Evolutionary conservation across 2,329 filamentous ascomycete genomes (phyloP).

Genomic region (Penicillium sp.): DNA sequence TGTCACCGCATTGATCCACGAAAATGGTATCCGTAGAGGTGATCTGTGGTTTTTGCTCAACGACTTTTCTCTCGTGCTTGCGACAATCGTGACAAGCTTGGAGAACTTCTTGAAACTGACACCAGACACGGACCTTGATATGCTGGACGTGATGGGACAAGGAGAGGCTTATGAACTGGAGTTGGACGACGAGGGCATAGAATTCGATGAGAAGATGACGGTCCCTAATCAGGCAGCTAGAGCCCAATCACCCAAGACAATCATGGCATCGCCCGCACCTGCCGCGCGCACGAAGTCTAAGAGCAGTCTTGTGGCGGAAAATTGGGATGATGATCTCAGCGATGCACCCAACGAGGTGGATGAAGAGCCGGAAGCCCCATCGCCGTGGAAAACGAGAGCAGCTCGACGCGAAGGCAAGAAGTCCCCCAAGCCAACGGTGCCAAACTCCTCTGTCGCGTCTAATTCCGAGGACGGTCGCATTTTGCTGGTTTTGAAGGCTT

Average conservation of each 20-base stretch:
- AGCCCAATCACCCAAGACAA: too few species aligned
- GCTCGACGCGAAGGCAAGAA: too few species aligned
- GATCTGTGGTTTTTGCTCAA: conserved; percentile 71
- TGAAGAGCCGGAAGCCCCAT: neutral
- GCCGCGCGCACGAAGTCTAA: neutral
- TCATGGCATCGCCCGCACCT: too few species aligned
- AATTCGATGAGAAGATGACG: too few species aligned
- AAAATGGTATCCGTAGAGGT: conserved; percentile 60
- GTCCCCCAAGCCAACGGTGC: too few species aligned
- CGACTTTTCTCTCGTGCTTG: conserved; percentile 52
- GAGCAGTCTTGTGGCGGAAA: conserved; percentile 11
- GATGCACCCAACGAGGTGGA: conserved; percentile 3
- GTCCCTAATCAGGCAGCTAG: too few species aligned
- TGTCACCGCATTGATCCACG: conserved; percentile 52
- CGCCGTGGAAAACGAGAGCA: too few species aligned
- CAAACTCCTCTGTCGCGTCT: neutral
- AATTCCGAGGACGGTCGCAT: conserved; percentile 5
- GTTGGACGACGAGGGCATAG: conserved; percentile 10
- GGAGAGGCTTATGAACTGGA: conserved; percentile 24
- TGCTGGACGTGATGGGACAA: conserved; percentile 23
- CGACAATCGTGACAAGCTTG: conserved; percentile 31
- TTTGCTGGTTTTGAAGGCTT: conserved; percentile 21
- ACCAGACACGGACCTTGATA: conserved; percentile 6
- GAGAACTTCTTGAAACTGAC: conserved; percentile 28
- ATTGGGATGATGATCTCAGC: conserved; percentile 20